These are phyloP conservation scores for Trichosanthes truncata DNA, from an alignment of 306 rosid species.

Conservation along the genomic window DNA sequence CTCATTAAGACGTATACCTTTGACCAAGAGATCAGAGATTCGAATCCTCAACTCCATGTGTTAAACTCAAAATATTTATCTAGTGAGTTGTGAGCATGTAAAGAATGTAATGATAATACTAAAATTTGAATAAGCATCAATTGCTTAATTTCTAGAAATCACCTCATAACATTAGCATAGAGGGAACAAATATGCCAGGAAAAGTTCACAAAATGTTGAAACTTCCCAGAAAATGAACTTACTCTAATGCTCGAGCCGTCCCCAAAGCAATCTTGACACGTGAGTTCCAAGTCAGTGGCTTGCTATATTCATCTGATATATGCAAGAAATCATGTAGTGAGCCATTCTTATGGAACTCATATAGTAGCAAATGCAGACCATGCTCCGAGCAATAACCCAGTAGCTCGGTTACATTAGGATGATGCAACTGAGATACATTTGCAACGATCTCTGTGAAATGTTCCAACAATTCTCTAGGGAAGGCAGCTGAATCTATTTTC, in stretches of 20 bases:
- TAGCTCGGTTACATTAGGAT: slow-evolving; percentile 83
- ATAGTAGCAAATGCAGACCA: slow-evolving; percentile 79
- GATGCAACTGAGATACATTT: slow-evolving; percentile 66
- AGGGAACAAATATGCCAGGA: background rate
- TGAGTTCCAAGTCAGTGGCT: slow-evolving; percentile 92
- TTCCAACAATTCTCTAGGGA: slow-evolving; percentile 40
- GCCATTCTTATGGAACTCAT: slow-evolving; percentile 81
- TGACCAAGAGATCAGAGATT: background rate
- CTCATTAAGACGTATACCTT: background rate
- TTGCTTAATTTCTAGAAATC: background rate
- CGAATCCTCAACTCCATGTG: background rate
- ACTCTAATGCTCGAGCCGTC: slow-evolving; percentile 94
- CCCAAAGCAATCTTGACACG: slow-evolving; percentile 98
- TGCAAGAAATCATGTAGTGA: slow-evolving; percentile 86
- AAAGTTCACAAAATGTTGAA: background rate
- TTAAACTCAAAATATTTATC: background rate
- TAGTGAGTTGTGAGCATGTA: background rate
- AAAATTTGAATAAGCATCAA: background rate
- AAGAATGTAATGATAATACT: background rate
- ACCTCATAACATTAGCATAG: background rate
- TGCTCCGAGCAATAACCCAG: slow-evolving; percentile 96
- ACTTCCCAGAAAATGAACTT: slow-evolving; percentile 26
- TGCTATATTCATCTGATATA: slow-evolving; percentile 68
- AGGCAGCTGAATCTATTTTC: slow-evolving; percentile 75
- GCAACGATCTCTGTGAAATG: slow-evolving; percentile 67